These are phyloP conservation scores for Cornus controversa DNA, from an alignment of 148 eudicot genomes.

Conservation along the genomic window DNA sequence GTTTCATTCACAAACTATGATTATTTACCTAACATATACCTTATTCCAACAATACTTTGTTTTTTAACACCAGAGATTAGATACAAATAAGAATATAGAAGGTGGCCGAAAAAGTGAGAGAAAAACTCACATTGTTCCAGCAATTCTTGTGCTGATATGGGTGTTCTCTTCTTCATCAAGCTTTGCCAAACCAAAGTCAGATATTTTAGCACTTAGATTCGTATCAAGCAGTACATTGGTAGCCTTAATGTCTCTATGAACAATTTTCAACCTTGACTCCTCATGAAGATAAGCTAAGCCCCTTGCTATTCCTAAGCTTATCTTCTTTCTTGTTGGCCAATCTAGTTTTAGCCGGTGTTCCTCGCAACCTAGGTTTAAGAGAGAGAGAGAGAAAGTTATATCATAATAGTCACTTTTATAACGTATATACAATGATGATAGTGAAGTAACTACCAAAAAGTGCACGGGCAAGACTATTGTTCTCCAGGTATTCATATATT, in stretches of 20 bases:
- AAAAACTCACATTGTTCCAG: slow-evolving; percentile 70
- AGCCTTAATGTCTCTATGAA: slow-evolving; percentile 84
- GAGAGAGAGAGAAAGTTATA: neutral
- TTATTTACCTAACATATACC: too few relatives aligned
- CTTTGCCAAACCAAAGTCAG: slow-evolving; percentile 89
- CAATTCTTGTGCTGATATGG: slow-evolving; percentile 75
- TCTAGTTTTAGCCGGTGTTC: slow-evolving; percentile 41
- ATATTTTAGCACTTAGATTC: slow-evolving; percentile 76
- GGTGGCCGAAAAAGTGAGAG: neutral
- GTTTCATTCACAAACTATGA: too few relatives aligned
- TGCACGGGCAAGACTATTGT: slow-evolving; percentile 79
- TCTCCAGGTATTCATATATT: too few relatives aligned
- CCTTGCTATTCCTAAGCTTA: slow-evolving; percentile 57
- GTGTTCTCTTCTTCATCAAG: slow-evolving; percentile 79
- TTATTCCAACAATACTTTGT: too few relatives aligned
- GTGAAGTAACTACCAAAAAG: slow-evolving; percentile 49
- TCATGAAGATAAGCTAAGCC: slow-evolving; percentile 70
- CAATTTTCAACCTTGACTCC: slow-evolving; percentile 62
- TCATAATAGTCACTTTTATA: neutral
- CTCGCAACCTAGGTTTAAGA: slow-evolving; percentile 28
- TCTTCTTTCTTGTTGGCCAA: slow-evolving; percentile 57
- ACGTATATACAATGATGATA: neutral
- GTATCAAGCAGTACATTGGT: slow-evolving; percentile 81
- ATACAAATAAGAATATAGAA: neutral
- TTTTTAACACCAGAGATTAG: neutral